Conservation (phyloP, 306 rosid species). For the Vicia villosa region DNA sequence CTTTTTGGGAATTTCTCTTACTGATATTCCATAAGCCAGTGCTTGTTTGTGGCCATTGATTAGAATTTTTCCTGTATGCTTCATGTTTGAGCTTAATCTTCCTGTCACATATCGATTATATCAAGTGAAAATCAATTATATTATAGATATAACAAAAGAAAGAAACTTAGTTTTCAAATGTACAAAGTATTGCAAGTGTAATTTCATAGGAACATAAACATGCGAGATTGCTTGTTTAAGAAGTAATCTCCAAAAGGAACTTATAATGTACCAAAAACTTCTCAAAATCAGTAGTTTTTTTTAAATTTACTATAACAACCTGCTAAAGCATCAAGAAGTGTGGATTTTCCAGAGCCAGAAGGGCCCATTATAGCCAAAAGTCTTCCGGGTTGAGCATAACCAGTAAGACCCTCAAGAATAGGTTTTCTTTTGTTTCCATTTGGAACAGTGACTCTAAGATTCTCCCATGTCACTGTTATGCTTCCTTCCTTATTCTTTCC, state of each 20-base stretch:
- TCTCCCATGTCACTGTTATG: conserved; percentile 58
- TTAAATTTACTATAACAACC: conserved; percentile 37
- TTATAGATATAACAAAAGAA: background rate
- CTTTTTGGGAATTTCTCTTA: conserved; percentile 36
- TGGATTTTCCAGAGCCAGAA: conserved; percentile 83
- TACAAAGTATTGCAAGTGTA: background rate
- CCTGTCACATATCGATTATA: conserved; percentile 46
- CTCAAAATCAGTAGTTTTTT: background rate
- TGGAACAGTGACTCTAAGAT: conserved; percentile 53
- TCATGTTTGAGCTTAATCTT: conserved; percentile 50
- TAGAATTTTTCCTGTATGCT: conserved; percentile 58
- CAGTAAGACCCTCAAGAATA: conserved; percentile 55
- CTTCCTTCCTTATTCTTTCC: conserved; percentile 12
- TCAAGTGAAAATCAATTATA: background rate
- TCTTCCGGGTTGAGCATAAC: conserved; percentile 63
- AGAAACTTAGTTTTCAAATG: background rate
- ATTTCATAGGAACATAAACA: background rate
- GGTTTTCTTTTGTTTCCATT: conserved; percentile 43
- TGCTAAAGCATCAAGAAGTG: conserved; percentile 73
- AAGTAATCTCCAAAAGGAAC: background rate
- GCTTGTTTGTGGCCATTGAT: conserved; percentile 61
- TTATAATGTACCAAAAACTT: background rate
- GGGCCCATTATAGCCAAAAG: conserved; percentile 76
- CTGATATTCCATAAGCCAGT: conserved; percentile 69
- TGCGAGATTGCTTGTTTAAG: background rate